Evolutionary conservation across 176 grass and related monocot species (phyloP), one percentile per base, ranked within the genome.

Genomic region (Elaeis guineensis): DNA sequence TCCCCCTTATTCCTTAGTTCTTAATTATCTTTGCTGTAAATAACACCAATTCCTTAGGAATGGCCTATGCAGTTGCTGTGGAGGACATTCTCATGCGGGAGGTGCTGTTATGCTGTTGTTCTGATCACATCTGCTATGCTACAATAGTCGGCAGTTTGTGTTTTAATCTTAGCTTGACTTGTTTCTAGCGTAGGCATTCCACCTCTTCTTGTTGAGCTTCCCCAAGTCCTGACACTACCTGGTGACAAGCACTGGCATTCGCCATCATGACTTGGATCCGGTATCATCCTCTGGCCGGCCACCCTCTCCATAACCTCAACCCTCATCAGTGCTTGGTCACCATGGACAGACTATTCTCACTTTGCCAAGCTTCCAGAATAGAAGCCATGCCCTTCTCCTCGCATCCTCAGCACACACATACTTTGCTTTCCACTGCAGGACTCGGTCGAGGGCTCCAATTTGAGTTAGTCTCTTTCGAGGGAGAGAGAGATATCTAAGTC

Each of bases 231-330:
- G 28, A 5, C 28, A 30, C 28, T 3, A 5, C 44, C 63, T 52
- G 44, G 63, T 50, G 52, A 8, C 22, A 66, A 66, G 63, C 44
- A 21, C 5, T 66, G 32, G 52, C 52, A 18, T 66, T 66, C 3
- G 44, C 35, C 17, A 66, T 22, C 4, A 51, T 51, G 63, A 53
- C 44, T 5, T 18, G 35, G 16, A 22, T 16, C 63, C 23, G 28
- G 28, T 30, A 3, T 22, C 21, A 51, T 16, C 63, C 63, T 35
- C 19, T 66, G n/a, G 2, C 16, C 52, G 48, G 23, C 49, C 26
- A 52, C 39, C 44, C 63, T 16, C 44, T 66, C 6, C 63, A 16
- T 22, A 51, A 18, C 8, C n/a, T 51, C 63, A 66, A 52, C 17
- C 63, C 63, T 52, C 63, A 25, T 22, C 30, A 53, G 26, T 66